Evolutionary conservation across 1,139 yeast genomes (phyloP).

Genomic region (Ogataea hybrid): DNA sequence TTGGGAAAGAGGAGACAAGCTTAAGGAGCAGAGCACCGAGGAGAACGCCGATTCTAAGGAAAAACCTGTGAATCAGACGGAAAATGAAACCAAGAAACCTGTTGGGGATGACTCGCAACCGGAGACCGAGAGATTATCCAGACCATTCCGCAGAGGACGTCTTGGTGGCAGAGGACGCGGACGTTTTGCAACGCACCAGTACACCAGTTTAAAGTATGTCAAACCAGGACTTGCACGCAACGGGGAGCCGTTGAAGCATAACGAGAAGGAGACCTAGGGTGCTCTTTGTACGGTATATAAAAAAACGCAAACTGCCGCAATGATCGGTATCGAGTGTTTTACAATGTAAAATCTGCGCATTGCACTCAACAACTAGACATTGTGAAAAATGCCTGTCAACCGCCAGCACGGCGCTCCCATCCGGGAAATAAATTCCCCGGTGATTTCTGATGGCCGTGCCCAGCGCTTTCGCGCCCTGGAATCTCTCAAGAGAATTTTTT

Average conservation of each 20-base stretch:
- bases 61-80: background rate
- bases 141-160: background rate
- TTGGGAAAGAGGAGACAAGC: conserved; percentile 3
- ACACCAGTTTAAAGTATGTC: conserved; percentile 23
- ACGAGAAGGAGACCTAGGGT: conserved; percentile 1
- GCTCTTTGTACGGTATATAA: conserved; percentile 5
- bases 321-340: conserved; percentile 83
- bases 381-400: conserved; percentile 47
- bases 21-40: background rate
- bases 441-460: conserved; percentile 71
- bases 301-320: conserved; percentile 37
- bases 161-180: conserved; percentile 11
- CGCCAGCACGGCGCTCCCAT: conserved; percentile 77
- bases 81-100: background rate
- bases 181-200: conserved; percentile 8
- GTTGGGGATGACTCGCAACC: background rate
- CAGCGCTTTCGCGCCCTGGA: conserved; percentile 69
- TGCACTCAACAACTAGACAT: conserved; percentile 68
- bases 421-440: conserved; percentile 14
- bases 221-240: conserved; percentile 25
- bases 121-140: background rate
- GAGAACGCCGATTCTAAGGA: background rate
- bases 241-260: conserved; percentile 17
- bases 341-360: conserved; percentile 56
- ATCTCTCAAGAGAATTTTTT: conserved; percentile 60